Base-by-base conservation (phyloP, 1,284 basidiomycete genomes). In the Inonotus obliquus region DNA sequence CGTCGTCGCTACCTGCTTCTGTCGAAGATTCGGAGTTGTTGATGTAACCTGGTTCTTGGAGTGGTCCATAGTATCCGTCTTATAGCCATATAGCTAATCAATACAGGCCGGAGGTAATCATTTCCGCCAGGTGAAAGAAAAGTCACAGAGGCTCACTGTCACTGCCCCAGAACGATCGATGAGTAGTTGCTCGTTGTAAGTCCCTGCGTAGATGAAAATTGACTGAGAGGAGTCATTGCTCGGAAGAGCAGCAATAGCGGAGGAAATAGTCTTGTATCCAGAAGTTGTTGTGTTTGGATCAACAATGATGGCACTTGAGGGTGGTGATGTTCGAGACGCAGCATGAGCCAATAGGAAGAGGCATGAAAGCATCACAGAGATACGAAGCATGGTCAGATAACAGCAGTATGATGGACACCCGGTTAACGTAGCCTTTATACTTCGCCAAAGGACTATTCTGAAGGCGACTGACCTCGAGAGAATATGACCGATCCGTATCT, bases 1-100 rank as follows among this genome's bases (percentile, higher is more conserved):
- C 76, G 65, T 84, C 82, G 66, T 85, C 76, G 4, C 81, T 82
- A 4, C 78, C 81, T 3, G 81, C 79, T 1, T 69, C 63, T 0
- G 32, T 58, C 10, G 63, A 59, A 39, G 72, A 75, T 3, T 79
- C 77, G 21, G 76, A 70, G 10, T 54, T 61, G 17, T 66, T 58
- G 21, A 63, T 32, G 13, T 67, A 19, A 73, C 73, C 9, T 58
- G 49, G 63, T 74, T 75, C 29, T 65, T 59, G 4, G 59, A 60
- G 62, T 69, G 71, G 49, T 60, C 65, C n/a, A 57, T 57, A 2
- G 68, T 69, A 61, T 74, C 64, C 6, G 55, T 61, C n/a, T 73
- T 75, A 59, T 63, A 72, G 25, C 73, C 73, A 52, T 68, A 66
- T 23, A 74, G 68, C 72, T 74, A 17, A 21, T 11, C 19, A 5